phyloP scores from a whole-genome alignment of 805 yeast genomes.

The Kodamaea jinghongensis region DNA sequence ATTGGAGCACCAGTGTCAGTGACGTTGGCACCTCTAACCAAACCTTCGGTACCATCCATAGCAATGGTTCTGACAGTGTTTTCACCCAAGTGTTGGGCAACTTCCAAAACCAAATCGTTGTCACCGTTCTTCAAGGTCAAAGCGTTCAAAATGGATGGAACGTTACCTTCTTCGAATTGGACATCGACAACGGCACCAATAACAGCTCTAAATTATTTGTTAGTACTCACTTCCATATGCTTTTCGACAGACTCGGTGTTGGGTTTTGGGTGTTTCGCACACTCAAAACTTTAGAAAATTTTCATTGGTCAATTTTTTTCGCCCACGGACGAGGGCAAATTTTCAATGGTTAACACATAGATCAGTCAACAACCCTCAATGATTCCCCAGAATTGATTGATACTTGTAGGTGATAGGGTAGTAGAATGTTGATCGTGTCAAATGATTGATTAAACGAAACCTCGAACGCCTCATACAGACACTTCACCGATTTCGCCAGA shows the following conservation, averaged over 20 bases:
- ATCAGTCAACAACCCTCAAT: too few species aligned
- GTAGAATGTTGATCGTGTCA: too few species aligned
- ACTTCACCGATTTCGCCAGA: too few species aligned
- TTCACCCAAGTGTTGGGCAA: constrained; percentile 99
- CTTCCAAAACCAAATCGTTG: constrained; percentile 89
- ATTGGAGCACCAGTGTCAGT: constrained; percentile 97
- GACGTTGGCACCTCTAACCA: constrained; percentile 94
- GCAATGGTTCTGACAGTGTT: constrained; percentile 99
- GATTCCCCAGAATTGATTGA: too few species aligned
- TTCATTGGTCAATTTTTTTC: constrained; percentile 24
- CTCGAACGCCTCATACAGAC: too few species aligned
- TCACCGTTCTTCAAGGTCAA: constrained; percentile 79
- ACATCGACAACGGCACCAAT: constrained; percentile 99
- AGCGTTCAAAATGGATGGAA: constrained; percentile 97
- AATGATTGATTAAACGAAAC: background rate
- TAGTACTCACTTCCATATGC: constrained; percentile 24
- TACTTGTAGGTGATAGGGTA: too few species aligned
- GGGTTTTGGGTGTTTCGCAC: constrained; percentile 2
- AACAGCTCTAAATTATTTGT: constrained; percentile 65
- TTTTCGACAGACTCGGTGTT: background rate
- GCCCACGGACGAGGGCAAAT: constrained; percentile 1
- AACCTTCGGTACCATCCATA: constrained; percentile 99
- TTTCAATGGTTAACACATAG: background rate
- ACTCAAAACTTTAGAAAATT: constrained; percentile 16
- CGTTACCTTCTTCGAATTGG: constrained; percentile 95